These are phyloP conservation scores for Graphium sp. DNA, from an alignment of 2,329 filamentous ascomycete genomes.

Conservation along the genomic window DNA sequence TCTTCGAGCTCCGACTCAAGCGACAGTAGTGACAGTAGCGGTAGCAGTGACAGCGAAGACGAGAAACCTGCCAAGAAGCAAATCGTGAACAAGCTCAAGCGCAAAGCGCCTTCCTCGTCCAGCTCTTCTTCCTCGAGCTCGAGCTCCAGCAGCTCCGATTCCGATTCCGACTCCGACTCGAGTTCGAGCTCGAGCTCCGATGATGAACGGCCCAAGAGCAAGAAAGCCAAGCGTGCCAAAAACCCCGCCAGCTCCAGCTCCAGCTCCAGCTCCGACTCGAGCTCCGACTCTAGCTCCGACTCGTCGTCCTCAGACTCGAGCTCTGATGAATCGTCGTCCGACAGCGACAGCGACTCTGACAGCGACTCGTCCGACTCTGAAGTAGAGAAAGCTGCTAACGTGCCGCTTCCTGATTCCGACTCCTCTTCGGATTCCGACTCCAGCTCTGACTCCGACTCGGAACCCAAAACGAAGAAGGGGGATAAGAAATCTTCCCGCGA, in stretches of 20 bases:
- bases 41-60: conserved; percentile 5
- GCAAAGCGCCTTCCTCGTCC: conserved; percentile 8
- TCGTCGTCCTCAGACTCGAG: conserved; percentile 23
- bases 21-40: conserved; percentile 11
- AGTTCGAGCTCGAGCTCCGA: conserved; percentile 10
- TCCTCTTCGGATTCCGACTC: conserved; percentile 7
- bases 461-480: conserved; percentile 8
- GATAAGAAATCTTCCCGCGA: conserved; percentile 15
- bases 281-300: conserved; percentile 15
- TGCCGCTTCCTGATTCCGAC: conserved; percentile 7
- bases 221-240: no score
- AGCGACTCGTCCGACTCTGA: conserved; percentile 12
- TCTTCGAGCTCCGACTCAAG: conserved; percentile 5
- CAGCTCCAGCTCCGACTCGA: conserved; percentile 20
- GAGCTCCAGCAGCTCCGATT: conserved; percentile 9
- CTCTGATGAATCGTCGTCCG: conserved; percentile 13
- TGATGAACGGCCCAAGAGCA: no score
- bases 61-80: conserved; percentile 28
- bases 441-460: conserved; percentile 9
- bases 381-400: conserved; percentile 5
- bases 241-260: no score
- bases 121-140: conserved; percentile 7
- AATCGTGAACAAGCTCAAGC: conserved; percentile 14
- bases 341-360: conserved; percentile 13
- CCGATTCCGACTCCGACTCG: conserved; percentile 8